These are phyloP conservation scores for Russula griseocarnosa DNA, from an alignment of 768 basidiomycete genomes.

Conservation along the genomic window DNA sequence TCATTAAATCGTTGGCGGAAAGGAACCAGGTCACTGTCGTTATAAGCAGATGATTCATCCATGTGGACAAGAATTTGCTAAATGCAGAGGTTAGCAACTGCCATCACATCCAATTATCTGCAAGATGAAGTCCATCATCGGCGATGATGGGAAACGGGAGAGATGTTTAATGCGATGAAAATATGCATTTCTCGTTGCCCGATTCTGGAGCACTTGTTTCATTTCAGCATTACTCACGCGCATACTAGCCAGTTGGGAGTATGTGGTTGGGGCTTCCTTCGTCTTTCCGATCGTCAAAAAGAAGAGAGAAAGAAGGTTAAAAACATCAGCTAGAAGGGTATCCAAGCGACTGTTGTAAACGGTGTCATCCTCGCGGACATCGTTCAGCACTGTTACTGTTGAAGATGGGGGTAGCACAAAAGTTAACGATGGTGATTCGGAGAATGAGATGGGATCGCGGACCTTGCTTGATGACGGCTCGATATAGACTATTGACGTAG, in stretches of 20 bases:
- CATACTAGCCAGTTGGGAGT: slow-evolving; percentile 95
- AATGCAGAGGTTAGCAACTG: slow-evolving; percentile 9
- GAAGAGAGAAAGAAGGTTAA: slow-evolving; percentile 90
- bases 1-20: slow-evolving; percentile 80
- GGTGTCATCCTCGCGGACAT: slow-evolving; percentile 75
- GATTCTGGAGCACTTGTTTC: slow-evolving; percentile 7
- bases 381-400: slow-evolving; percentile 87
- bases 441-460: slow-evolving; percentile 28
- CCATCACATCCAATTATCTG: neutral
- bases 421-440: neutral
- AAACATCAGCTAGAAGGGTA: slow-evolving; percentile 93
- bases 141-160: neutral
- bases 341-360: slow-evolving; percentile 87
- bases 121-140: neutral
- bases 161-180: slow-evolving; percentile 2
- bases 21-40: slow-evolving; percentile 83
- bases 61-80: slow-evolving; percentile 94
- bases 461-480: slow-evolving; percentile 93
- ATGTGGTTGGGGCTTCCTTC: slow-evolving; percentile 89
- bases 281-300: slow-evolving; percentile 98
- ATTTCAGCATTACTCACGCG: slow-evolving; percentile 55
- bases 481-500: slow-evolving; percentile 92
- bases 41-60: slow-evolving; percentile 94
- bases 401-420: neutral
- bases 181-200: neutral